These are phyloP conservation scores for Talaromyces sp. DNA, from an alignment of 2,329 filamentous ascomycete genomes.

Conservation along the genomic window DNA sequence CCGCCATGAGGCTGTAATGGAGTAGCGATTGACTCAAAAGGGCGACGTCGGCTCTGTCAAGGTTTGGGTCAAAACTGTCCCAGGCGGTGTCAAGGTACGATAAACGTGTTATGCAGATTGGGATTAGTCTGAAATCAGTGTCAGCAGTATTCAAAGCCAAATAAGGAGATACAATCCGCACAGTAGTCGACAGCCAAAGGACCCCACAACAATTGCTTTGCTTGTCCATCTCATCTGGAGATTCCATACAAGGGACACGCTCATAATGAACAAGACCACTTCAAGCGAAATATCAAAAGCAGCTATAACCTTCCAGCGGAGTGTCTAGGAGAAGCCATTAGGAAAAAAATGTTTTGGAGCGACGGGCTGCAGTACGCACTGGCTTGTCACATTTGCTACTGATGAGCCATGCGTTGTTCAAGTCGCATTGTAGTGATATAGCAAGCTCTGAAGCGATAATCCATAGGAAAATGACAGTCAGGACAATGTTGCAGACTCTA, in stretches of 20 bases:
- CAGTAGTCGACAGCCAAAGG: conserved; percentile 33
- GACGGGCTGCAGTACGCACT: not conserved
- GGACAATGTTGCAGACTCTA: not conserved
- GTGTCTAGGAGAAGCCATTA: conserved; percentile 5
- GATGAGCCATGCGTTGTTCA: not conserved
- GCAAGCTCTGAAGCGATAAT: not conserved
- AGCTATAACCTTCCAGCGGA: conserved; percentile 33
- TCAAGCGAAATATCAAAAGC: conserved; percentile 35
- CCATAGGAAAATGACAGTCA: not conserved
- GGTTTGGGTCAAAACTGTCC: conserved; percentile 21
- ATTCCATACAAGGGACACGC: conserved; percentile 29
- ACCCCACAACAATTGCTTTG: conserved; percentile 29
- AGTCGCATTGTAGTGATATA: not conserved
- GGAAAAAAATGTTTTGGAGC: not conserved
- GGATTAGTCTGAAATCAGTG: not conserved
- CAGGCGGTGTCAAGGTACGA: not conserved
- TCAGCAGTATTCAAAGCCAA: conserved; percentile 14
- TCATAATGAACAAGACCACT: conserved; percentile 23
- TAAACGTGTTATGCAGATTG: not conserved
- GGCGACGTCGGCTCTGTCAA: conserved; percentile 25
- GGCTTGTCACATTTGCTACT: not conserved
- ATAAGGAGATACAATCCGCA: conserved; percentile 16
- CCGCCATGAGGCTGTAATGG: conserved; percentile 36
- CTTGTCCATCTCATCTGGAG: conserved; percentile 31
- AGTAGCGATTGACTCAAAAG: conserved; percentile 35